phyloP scores from a whole-genome alignment of 2,329 filamentous ascomycete species.

The Nigrograna mackinnonii region DNA sequence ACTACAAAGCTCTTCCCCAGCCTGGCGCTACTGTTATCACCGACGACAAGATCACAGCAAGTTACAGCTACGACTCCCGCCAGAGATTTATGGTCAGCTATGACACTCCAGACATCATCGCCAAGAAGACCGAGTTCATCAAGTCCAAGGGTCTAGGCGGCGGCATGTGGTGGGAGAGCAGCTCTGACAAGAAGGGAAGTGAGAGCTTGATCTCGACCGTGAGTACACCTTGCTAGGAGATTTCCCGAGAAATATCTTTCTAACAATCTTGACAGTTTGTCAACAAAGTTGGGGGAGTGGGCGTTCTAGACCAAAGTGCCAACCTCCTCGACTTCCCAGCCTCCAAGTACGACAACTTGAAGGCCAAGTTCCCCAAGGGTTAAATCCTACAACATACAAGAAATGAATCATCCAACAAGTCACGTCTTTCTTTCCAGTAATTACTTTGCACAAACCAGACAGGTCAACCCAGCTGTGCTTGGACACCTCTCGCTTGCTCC shows the following conservation, averaged over 20 bases:
- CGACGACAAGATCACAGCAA: constrained; percentile 26
- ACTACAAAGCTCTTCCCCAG: constrained; percentile 39
- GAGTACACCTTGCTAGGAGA: constrained; percentile 28
- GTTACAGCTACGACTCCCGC: constrained; percentile 32
- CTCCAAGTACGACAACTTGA: constrained; percentile 73
- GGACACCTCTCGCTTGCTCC: too few species aligned
- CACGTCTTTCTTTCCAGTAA: too few species aligned
- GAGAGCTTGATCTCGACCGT: constrained; percentile 37
- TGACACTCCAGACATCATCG: constrained; percentile 36
- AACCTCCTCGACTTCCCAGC: constrained; percentile 68
- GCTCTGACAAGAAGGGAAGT: constrained; percentile 31
- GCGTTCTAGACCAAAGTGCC: constrained; percentile 52
- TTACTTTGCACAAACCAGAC: too few species aligned
- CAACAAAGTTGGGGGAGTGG: constrained; percentile 58
- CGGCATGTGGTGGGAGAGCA: constrained; percentile 44
- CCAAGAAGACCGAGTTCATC: constrained; percentile 30
- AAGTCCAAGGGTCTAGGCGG: constrained; percentile 33
- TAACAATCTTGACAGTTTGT: constrained; percentile 44
- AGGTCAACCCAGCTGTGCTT: too few species aligned
- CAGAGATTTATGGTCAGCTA: constrained; percentile 32
- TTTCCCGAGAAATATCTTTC: neutral
- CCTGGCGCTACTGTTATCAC: constrained; percentile 23
- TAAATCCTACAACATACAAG: too few species aligned
- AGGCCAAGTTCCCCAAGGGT: constrained; percentile 47
- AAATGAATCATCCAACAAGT: too few species aligned